Conservation (phyloP, 2,329 filamentous ascomycete species). For the Mariannaea sp. region DNA sequence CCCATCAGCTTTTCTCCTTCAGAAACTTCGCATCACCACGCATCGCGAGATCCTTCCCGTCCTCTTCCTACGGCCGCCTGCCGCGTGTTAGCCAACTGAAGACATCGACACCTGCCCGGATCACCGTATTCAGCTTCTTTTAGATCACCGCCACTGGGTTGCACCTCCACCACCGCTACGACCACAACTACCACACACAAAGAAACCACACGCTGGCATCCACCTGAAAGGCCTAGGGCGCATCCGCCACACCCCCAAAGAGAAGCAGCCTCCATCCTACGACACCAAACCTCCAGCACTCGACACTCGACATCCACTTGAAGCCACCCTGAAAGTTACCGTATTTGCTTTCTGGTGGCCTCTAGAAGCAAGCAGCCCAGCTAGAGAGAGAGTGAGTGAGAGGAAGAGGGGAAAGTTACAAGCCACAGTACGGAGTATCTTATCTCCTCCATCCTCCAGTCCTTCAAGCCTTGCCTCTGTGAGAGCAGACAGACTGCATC, state of each 20-base stretch:
- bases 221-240: conserved; percentile 6
- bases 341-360: no score
- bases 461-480: conserved; percentile 1
- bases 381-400: no score
- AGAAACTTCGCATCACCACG: conserved; percentile 2
- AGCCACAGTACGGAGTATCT: not conserved
- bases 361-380: no score
- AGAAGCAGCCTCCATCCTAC: not conserved
- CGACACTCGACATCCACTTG: conserved; percentile 5
- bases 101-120: not conserved
- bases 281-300: not conserved
- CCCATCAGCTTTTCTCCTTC: conserved; percentile 4
- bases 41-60: conserved; percentile 12
- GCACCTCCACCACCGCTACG: no score
- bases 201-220: conserved; percentile 8
- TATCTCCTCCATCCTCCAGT: not conserved
- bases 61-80: conserved; percentile 3
- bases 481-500: not conserved
- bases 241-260: conserved; percentile 14
- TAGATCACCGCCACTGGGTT: not conserved
- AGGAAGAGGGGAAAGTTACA: not conserved
- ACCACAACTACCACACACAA: not conserved
- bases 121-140: not conserved
- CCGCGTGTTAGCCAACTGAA: not conserved
- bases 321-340: not conserved